Evolutionary conservation across 2,329 filamentous ascomycete species (phyloP).

Genomic region (Aspergillus udagawae): DNA sequence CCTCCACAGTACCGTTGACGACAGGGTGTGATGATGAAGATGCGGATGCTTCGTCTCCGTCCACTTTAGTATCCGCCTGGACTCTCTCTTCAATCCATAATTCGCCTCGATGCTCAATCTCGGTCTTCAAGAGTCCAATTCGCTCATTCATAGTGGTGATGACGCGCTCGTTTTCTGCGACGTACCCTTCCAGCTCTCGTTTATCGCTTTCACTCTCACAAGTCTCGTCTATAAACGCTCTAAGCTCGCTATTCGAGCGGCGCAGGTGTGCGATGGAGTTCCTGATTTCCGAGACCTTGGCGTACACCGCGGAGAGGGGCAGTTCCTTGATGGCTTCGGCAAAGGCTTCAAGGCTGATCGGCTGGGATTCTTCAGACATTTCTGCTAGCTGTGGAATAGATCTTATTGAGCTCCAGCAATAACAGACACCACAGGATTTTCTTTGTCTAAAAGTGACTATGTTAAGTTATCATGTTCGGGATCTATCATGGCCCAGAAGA

Average conservation of each 20-base stretch:
- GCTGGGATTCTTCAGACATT: conserved; percentile 49
- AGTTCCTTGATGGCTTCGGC: conserved; percentile 55
- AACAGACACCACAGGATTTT: neutral
- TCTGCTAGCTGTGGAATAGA: neutral
- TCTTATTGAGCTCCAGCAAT: neutral
- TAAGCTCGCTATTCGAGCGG: conserved; percentile 54
- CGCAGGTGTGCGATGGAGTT: conserved; percentile 59
- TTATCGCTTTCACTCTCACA: conserved; percentile 50
- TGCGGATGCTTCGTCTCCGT: neutral
- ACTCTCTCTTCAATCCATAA: conserved; percentile 43
- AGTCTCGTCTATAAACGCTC: conserved; percentile 46
- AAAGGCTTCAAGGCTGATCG: conserved; percentile 51
- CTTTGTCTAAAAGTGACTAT: neutral
- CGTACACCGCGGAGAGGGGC: conserved; percentile 55
- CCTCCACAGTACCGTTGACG: conserved; percentile 18
- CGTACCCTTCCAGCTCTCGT: conserved; percentile 33
- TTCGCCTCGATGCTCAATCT: conserved; percentile 54
- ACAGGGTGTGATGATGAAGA: neutral
- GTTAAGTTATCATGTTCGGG: neutral
- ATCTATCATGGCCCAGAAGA: neutral
- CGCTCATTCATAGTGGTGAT: conserved; percentile 54
- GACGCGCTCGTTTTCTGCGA: conserved; percentile 57
- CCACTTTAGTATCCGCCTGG: conserved; percentile 16
- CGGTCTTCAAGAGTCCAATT: conserved; percentile 48
- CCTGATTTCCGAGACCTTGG: conserved; percentile 57